Evolutionary conservation across 2,329 filamentous ascomycete genomes (phyloP).

Genomic region (Fusarium napiforme): DNA sequence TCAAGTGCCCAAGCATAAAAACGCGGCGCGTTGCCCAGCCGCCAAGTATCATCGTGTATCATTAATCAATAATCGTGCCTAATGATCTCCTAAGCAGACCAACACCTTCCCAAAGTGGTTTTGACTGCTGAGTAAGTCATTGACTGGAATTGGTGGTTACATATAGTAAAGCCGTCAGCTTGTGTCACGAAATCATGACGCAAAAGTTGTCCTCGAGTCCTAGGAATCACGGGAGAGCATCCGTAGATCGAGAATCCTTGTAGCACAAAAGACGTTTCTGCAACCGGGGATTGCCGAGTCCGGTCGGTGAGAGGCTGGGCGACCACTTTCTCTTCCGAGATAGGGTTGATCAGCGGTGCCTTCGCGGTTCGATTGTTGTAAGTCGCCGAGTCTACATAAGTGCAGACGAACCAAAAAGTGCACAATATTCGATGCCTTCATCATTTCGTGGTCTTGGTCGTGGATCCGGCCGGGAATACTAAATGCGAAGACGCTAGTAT

Average conservation of each 20-base stretch:
- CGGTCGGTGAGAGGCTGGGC: not conserved
- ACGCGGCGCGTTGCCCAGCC: slow-evolving; percentile 3
- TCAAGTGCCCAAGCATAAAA: slow-evolving; percentile 11
- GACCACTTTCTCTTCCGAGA: not conserved
- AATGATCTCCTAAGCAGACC: not conserved
- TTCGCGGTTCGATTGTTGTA: not conserved
- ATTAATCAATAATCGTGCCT: slow-evolving; percentile 14
- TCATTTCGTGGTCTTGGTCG: slow-evolving; percentile 17
- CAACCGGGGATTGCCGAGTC: slow-evolving; percentile 1
- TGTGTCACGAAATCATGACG: slow-evolving; percentile 13
- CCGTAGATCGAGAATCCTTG: not conserved
- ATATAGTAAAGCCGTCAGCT: not conserved
- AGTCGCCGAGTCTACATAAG: slow-evolving; percentile 11
- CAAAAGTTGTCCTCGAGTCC: not conserved
- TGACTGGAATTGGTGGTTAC: not conserved
- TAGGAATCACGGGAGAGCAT: not conserved
- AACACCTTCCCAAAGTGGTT: not conserved
- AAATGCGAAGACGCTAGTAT: slow-evolving; percentile 32
- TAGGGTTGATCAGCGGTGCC: not conserved
- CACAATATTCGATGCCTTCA: slow-evolving; percentile 3
- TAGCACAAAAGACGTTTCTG: slow-evolving; percentile 6
- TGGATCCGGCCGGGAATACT: slow-evolving; percentile 15
- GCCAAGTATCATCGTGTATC: slow-evolving; percentile 18
- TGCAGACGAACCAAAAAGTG: not conserved
- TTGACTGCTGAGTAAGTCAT: not conserved